Conservation (phyloP, 306 rosid species). For the Quillaja saponaria region DNA sequence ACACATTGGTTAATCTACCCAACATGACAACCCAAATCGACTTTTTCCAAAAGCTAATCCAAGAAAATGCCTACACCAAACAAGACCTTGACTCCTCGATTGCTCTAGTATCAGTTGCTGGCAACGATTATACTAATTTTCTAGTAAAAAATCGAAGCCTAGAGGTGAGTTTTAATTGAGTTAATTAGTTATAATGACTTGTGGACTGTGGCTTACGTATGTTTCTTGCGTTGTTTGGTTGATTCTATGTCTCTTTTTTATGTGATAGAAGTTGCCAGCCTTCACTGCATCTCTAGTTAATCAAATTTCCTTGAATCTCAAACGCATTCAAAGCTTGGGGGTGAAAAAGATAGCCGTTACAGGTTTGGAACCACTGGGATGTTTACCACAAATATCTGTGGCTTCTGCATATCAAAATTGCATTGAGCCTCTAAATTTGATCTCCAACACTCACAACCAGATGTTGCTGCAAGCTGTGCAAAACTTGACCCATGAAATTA, state of each 20-base stretch:
- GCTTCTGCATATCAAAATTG: background rate
- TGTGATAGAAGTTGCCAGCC: conserved; percentile 30
- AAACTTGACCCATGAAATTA: conserved; percentile 25
- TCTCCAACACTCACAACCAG: conserved; percentile 43
- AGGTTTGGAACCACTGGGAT: conserved; percentile 53
- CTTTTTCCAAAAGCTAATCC: conserved; percentile 34
- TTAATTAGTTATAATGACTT: no score
- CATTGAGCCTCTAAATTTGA: conserved; percentile 11
- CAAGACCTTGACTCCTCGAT: conserved; percentile 33
- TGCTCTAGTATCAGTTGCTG: conserved; percentile 32
- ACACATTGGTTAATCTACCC: background rate
- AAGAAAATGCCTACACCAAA: conserved; percentile 43
- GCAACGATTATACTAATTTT: no score
- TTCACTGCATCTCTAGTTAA: conserved; percentile 32
- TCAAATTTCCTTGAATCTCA: conserved; percentile 37
- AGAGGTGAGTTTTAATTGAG: no score
- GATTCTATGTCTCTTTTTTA: no score
- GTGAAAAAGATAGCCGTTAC: conserved; percentile 35
- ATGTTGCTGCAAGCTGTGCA: conserved; percentile 27
- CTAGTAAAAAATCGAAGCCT: no score
- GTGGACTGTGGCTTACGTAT: no score
- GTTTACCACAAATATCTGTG: conserved; percentile 30
- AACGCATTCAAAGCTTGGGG: conserved; percentile 31
- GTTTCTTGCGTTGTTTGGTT: no score
- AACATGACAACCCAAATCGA: background rate